Base-by-base conservation (phyloP, 2,329 filamentous ascomycete species). In the Fusarium pseudonygamai region DNA sequence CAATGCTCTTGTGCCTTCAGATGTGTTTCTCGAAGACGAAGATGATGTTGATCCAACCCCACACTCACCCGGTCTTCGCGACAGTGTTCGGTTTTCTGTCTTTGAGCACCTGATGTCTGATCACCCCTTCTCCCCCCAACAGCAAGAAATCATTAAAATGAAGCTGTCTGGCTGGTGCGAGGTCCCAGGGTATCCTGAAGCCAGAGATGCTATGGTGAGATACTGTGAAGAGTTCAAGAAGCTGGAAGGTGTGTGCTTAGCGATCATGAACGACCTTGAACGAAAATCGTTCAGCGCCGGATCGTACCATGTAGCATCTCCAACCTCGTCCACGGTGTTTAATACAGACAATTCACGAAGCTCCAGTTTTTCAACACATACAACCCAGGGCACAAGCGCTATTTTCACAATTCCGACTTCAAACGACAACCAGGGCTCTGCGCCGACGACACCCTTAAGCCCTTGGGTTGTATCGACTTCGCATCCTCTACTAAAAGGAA, bases 401-500 rank as follows among this genome's bases (percentile, higher is more conserved):
- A 37, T 67, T 37, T 64, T 64, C 12, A 74, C 56, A 14, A 42
- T 58, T n/a, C 60, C 61, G 42, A 52, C 49, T 24, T 67, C 69
- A 12, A 56, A 64, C 22, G 60, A 47, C 26, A 45, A 58, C 28
- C 58, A 58, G 47, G 26, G 59, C 14, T 56, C 64, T 11, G 28
- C 46, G 36, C 42, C 62, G 40, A 43, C 26, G 11, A 50, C 57
- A 11, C 55, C 53, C 9, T 53, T 26, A 7, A 55, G 53, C 7
- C 37, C 57, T 8, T 64, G 71, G 4, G 62, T 65, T 1, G 66
- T 71, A 28, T 56, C 72, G 9, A 66, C 71, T 13, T 76, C 75
- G 1, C 76, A 79, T 37, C 95, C 83, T 87, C 77, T 84, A 0
- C 77, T 84, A 15, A 77, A 70, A 56, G 82, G 83, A 11, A 79